Base-by-base conservation (phyloP, 768 basidiomycete genomes). In the Hebeloma cylindrosporum region DNA sequence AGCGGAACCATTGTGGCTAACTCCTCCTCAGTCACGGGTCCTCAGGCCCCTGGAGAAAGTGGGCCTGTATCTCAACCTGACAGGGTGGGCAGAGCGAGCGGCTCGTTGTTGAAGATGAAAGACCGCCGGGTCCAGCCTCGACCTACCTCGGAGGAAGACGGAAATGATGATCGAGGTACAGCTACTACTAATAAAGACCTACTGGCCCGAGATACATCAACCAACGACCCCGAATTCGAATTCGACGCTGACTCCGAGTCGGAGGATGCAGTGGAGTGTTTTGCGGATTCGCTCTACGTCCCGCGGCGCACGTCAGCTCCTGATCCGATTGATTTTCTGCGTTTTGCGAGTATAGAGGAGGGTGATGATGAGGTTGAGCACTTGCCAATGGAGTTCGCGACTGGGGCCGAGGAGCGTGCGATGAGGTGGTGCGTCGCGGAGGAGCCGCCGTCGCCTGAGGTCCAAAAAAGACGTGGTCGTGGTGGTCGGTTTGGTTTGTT, bases 361-460 rank as follows among this genome's bases (percentile, higher is more conserved):
- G 51, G 52, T 23, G 53, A 57, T 10, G 48, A 53, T 13, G 49
- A 53, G 6, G 38, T 40, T 39, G 57, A 57, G 36, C 45, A 60
- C 23, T 34, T 50, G 20, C 27, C 56, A 29, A 50, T 48, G 43
- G 56, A 45, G 41, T 34, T 22, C 22, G 18, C 25, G 22, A 36
- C 30, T n/a, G 32, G 31, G 6, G 22, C 20, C 16, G 34, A 29
- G 14, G 40, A 18, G n/a, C 47, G 45, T 18, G 45, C 43, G n/a
- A 31, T 53, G 30, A 43, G 44, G 8, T 69, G 67, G 43, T 65
- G 63, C 60, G 59, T 62, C n/a, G 68, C 64, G 14, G 68, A 66
- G 16, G 67, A 63, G 32, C 68, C 69, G 4, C 67, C 65, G 7
- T 72, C 70, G 10, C 69, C 68, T 8, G 55, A 63, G 18, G 42